Evolutionary conservation across 208 protist genomes (phyloP).

Genomic region (Crithidia acanthocephali): DNA sequence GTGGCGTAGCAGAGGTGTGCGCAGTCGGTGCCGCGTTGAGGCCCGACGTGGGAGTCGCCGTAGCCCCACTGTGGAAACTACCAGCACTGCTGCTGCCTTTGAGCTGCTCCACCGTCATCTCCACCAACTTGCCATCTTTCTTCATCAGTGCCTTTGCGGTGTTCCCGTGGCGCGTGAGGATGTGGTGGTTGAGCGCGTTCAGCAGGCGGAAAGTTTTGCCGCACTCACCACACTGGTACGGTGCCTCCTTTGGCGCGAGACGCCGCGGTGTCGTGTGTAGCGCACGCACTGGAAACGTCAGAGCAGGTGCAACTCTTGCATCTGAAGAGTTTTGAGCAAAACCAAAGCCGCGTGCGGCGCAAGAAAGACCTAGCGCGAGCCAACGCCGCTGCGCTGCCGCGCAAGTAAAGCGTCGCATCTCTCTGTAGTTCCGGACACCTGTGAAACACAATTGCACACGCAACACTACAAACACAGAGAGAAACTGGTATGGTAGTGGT

Average conservation of each 20-base stretch:
- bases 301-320: not conserved
- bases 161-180: slow-evolving; percentile 85
- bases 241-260: slow-evolving; percentile 27
- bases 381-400: slow-evolving; percentile 10
- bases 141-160: slow-evolving; percentile 66
- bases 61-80: slow-evolving; percentile 3
- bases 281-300: slow-evolving; percentile 9
- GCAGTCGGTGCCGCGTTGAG: slow-evolving; percentile 12
- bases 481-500: too few species aligned
- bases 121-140: slow-evolving; percentile 60
- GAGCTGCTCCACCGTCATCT: slow-evolving; percentile 35
- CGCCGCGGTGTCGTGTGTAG: slow-evolving; percentile 23
- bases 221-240: slow-evolving; percentile 84
- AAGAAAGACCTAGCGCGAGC: not conserved
- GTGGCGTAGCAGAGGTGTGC: not conserved
- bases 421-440: too few species aligned
- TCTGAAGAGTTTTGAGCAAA: not conserved
- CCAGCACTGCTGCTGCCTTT: slow-evolving; percentile 16
- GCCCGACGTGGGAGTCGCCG: not conserved
- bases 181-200: slow-evolving; percentile 90
- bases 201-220: slow-evolving; percentile 87
- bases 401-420: slow-evolving; percentile 2
- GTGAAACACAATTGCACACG: not conserved
- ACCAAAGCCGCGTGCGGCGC: not conserved
- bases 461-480: not conserved